Base-by-base conservation (phyloP, 306 rosid genomes). In the Abrus pulchellus region DNA sequence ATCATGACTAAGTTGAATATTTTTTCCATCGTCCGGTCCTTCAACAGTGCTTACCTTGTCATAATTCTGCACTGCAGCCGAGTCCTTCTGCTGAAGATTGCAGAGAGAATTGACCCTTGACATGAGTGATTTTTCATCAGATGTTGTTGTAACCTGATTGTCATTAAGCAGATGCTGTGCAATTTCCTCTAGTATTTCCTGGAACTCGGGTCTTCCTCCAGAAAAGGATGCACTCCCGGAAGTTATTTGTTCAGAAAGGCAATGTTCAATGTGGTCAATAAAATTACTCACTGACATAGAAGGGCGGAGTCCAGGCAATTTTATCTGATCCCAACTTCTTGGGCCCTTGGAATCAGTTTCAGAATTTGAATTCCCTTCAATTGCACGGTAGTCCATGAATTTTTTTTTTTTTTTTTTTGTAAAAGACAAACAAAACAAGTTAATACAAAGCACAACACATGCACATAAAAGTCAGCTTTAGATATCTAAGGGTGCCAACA, bases 91-190 rank as follows among this genome's bases (percentile, higher is more conserved):
- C 82, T 91, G 76, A 78, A 93, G 98, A 81, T 92, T 91, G 65
- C 88, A 88, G 28, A 93, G 91, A 76, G 98, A 93, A 82, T 93
- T 86, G 84, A 93, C 98, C 87, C 98, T 88, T 77, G 97, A 74
- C 97, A 93, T 93, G 49, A 93, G 89, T 72, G 93, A 93, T 67
- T 90, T 88, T 83, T 93, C 98, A 72, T 93, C 98, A 9, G 97
- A 89, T 56, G 87, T 76, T 1, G 90, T 78, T 41, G 89, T 56
- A 38, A 74, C 86, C 81, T 91, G 97, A 48, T 84, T 90, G 88
- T 93, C 98, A 34, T 45, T 91, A 49, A 93, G 92, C 64, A 93
- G 85, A 86, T 87, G 85, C 59, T 91, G 93, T 5, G 94, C 84
- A 84, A 93, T 82, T 78, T 87, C 94, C 72, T 91, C 93, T 4